phyloP scores from a whole-genome alignment of 331 rosid genomes.

The Acacia pycnantha region DNA sequence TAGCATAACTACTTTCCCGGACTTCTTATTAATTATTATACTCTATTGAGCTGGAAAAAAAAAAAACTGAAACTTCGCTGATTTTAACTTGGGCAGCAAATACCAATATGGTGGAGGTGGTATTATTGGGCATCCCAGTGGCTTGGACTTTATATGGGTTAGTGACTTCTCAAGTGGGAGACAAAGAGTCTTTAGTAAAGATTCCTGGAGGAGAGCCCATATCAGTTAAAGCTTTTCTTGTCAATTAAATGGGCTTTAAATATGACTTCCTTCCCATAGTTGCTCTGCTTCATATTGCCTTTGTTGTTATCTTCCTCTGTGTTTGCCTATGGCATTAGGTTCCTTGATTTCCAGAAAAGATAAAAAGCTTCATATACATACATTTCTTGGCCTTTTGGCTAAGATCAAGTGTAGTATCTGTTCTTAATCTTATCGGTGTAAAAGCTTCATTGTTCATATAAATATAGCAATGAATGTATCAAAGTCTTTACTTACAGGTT shows the following conservation, averaged over 20 bases:
- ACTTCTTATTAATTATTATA: background rate
- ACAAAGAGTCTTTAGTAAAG: constrained; percentile 19
- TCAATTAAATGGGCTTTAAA: constrained; percentile 36
- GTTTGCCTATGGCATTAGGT: constrained; percentile 57
- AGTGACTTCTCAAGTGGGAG: constrained; percentile 46
- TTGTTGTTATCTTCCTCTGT: constrained; percentile 42
- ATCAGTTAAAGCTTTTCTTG: constrained; percentile 42
- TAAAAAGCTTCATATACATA: background rate
- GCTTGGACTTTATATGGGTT: constrained; percentile 52
- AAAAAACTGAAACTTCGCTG: background rate
- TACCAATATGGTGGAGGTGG: constrained; percentile 54
- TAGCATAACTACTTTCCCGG: background rate
- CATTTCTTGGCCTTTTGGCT: no score
- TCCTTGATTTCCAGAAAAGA: constrained; percentile 54
- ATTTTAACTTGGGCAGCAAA: constrained; percentile 31
- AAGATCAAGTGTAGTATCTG: no score
- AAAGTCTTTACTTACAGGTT: background rate
- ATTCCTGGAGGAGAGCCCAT: constrained; percentile 36
- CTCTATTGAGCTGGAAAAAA: background rate
- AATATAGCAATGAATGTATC: background rate
- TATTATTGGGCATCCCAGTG: constrained; percentile 50
- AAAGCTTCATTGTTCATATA: background rate
- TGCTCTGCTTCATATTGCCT: constrained; percentile 48
- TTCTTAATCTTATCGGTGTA: background rate
- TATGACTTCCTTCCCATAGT: constrained; percentile 51